phyloP scores from a whole-genome alignment of 768 basidiomycete genomes.

The Glaciozyma antarctica region DNA sequence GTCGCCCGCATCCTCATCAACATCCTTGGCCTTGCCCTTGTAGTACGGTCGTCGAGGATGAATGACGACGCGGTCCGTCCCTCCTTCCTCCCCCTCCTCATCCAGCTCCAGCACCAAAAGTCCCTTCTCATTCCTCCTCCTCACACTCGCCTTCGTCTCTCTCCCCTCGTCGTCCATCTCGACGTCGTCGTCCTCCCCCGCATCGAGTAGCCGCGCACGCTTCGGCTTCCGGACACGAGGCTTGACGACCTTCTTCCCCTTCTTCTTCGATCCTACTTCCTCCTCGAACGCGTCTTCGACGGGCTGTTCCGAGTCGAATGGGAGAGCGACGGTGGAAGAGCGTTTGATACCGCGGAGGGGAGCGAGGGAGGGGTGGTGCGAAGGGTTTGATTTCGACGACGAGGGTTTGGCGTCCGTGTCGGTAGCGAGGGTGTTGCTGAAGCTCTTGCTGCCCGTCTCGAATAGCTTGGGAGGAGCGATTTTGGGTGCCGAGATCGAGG shows the following conservation, averaged over 20 bases:
- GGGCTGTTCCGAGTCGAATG: neutral
- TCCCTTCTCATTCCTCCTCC: neutral
- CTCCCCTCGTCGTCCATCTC: constrained; percentile 2
- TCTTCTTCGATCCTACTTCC: neutral
- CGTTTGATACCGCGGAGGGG: neutral
- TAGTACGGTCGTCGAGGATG: neutral
- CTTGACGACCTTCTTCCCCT: constrained; percentile 6
- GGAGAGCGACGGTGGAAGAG: constrained; percentile 9
- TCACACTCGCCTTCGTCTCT: neutral
- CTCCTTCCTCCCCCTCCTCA: neutral
- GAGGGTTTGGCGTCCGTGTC: constrained; percentile 2
- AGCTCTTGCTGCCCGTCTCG: neutral
- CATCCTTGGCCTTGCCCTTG: neutral
- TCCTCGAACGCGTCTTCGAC: neutral
- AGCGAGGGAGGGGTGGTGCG: neutral
- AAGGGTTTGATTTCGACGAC: no score
- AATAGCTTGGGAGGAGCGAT: neutral
- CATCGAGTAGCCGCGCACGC: no score
- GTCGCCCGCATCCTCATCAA: neutral
- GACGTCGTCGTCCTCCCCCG: neutral
- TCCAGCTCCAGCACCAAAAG: constrained; percentile 5
- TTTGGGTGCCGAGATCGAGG: neutral
- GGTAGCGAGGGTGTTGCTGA: constrained; percentile 3
- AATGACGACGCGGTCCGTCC: neutral
- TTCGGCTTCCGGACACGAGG: no score